Evolutionary conservation across 2,329 filamentous ascomycete species (phyloP).

Genomic region (Neofusicoccum sp.): DNA sequence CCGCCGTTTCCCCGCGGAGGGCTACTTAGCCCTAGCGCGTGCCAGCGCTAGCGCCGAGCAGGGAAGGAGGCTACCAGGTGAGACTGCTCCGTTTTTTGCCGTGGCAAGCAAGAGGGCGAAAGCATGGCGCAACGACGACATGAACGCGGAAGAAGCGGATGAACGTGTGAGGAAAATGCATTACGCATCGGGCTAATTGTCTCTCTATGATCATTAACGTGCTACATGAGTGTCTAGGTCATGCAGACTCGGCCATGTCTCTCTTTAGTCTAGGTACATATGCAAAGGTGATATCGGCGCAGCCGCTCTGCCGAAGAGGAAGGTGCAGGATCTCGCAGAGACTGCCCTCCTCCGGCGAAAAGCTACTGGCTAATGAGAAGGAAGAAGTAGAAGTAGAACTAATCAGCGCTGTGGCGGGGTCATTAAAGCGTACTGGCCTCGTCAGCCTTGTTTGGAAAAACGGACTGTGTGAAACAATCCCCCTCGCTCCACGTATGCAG

Average conservation of each 20-base stretch:
- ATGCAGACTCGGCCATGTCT: background rate
- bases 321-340: background rate
- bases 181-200: no score
- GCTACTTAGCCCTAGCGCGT: no score
- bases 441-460: background rate
- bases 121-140: no score
- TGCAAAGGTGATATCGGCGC: background rate
- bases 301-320: background rate
- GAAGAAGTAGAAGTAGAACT: background rate
- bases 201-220: conserved; percentile 8
- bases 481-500: background rate
- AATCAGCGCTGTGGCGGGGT: background rate
- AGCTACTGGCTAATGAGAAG: background rate
- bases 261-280: conserved; percentile 5
- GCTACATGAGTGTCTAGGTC: conserved; percentile 3
- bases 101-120: no score
- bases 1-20: no score
- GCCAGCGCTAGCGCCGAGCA: no score
- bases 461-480: conserved; percentile 5
- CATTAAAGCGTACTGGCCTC: conserved; percentile 11
- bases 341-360: background rate
- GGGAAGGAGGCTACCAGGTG: no score
- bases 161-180: no score
- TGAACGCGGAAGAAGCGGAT: no score
- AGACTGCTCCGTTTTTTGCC: no score